Base-by-base conservation (phyloP, 768 basidiomycete genomes). In the Ephemerocybe angulata region DNA sequence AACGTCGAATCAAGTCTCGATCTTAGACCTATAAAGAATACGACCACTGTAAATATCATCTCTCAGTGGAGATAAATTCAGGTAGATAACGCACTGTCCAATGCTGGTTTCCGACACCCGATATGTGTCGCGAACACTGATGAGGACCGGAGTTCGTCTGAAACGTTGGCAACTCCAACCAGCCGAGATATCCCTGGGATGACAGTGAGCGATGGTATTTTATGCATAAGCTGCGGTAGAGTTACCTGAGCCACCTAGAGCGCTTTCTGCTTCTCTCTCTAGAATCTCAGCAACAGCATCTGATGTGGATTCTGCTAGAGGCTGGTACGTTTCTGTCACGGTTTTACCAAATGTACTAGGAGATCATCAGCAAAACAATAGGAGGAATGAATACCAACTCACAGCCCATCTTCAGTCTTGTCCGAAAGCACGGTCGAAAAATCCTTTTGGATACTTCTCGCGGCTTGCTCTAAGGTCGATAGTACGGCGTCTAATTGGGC, bases 401-500 rank as follows among this genome's bases (percentile, higher is more conserved):
- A 86, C 86, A 58, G 64, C 41, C 74, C 70, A 50, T 72, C 70
- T 46, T 74, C 74, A 42, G 73, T 72, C 10, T 72, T 72, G 6
- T 71, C 70, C 21, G 67, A 66, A 48, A 79, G 76, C 13, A 79
- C 69, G 50, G 70, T 71, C 2, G 68, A 60, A 33, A 90, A 70
- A 65, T 93, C 90, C 19, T 77, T 71, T 55, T 84, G 81, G 42
- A 92, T 71, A 12, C 73, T 70, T 41, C 72, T 63, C 13, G 86
- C 84, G 60, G 81, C 81, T 29, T 70, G 74, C 58, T 93, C 90
- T 11, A 91, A 70, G 2, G 71, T 74, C 7, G 66, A 68, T 55
- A 93, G 65, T 12, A 87, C 76, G 21, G 75, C 70, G 54, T 90
- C 77, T 25, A 92, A 68, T 40, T 82, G 67, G 1, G 81, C 74